Conservation (phyloP, 768 basidiomycete species). For the Rickenella mellea region DNA sequence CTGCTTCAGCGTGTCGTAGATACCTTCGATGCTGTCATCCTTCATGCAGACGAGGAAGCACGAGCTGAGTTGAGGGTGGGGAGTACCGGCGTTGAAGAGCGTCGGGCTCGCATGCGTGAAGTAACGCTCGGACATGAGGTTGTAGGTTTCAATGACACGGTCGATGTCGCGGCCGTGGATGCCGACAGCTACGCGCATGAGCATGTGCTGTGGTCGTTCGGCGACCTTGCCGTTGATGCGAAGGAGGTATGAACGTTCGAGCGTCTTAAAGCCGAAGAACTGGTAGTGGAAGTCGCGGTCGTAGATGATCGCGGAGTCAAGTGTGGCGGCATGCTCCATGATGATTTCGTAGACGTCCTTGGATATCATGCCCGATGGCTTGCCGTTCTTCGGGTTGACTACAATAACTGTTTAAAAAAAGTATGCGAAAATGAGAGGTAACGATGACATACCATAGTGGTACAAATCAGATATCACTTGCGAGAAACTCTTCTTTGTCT, state of each 20-base stretch:
- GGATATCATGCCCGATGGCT: constrained; percentile 84
- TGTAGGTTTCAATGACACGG: constrained; percentile 83
- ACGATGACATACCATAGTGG: constrained; percentile 56
- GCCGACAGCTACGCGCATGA: constrained; percentile 98
- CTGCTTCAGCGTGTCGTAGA: constrained; percentile 96
- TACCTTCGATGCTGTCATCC: constrained; percentile 97
- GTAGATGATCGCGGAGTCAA: constrained; percentile 96
- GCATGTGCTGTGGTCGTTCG: constrained; percentile 96
- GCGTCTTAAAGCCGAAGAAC: constrained; percentile 99
- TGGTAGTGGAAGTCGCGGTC: constrained; percentile 98
- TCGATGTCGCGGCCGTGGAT: constrained; percentile 90
- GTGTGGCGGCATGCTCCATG: constrained; percentile 64
- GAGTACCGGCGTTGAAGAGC: constrained; percentile 96
- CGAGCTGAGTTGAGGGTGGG: constrained; percentile 87
- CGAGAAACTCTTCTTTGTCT: constrained; percentile 96
- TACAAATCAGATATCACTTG: constrained; percentile 88
- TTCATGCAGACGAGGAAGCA: constrained; percentile 99
- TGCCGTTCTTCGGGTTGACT: constrained; percentile 95
- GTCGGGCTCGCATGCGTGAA: constrained; percentile 98
- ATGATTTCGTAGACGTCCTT: constrained; percentile 78
- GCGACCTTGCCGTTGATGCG: constrained; percentile 91
- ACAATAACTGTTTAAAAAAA: constrained; percentile 2
- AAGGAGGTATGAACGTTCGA: constrained; percentile 95
- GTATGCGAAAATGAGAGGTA: background rate
- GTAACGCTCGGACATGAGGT: constrained; percentile 95